A percentile compares a stretch with the other conserved stretches of the same genome.
phyloP scores from a whole-genome alignment of 1,284 basidiomycete species.

The Leccinum pachyderme region DNA sequence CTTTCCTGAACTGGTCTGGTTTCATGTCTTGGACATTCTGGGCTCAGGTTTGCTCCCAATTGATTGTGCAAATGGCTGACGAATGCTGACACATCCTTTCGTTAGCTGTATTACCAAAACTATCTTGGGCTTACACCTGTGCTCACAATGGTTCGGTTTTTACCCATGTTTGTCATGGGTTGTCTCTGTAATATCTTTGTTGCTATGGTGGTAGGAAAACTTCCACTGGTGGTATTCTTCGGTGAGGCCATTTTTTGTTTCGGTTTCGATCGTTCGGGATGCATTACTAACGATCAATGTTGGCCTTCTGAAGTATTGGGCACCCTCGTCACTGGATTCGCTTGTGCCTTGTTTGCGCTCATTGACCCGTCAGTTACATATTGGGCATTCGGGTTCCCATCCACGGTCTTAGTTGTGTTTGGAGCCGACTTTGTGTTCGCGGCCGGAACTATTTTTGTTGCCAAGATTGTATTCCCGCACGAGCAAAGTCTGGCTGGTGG shows the following conservation, averaged over 20 bases:
- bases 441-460: constrained; percentile 72
- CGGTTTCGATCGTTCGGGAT: neutral
- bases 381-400: constrained; percentile 82
- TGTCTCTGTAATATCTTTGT: constrained; percentile 69
- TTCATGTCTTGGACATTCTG: constrained; percentile 54
- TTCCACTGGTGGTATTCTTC: constrained; percentile 56
- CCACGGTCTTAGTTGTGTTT: constrained; percentile 68
- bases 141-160: constrained; percentile 70
- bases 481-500: constrained; percentile 82
- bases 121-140: constrained; percentile 57
- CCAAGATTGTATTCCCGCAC: constrained; percentile 65
- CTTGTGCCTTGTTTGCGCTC: constrained; percentile 72
- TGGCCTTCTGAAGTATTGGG: constrained; percentile 42
- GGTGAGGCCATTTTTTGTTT: constrained; percentile 38
- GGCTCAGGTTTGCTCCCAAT: constrained; percentile 40
- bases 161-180: constrained; percentile 77
- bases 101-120: constrained; percentile 66
- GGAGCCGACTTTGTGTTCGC: constrained; percentile 83
- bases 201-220: constrained; percentile 55
- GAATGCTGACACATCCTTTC: constrained; percentile 7
- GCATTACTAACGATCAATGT: neutral
- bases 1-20: constrained; percentile 63
- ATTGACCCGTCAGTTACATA: constrained; percentile 63
- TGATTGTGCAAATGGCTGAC: neutral
- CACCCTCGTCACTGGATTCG: constrained; percentile 57